Evolutionary conservation across 1,284 basidiomycete species (phyloP).

Genomic region (Cutaneotrichosporon mucoides): DNA sequence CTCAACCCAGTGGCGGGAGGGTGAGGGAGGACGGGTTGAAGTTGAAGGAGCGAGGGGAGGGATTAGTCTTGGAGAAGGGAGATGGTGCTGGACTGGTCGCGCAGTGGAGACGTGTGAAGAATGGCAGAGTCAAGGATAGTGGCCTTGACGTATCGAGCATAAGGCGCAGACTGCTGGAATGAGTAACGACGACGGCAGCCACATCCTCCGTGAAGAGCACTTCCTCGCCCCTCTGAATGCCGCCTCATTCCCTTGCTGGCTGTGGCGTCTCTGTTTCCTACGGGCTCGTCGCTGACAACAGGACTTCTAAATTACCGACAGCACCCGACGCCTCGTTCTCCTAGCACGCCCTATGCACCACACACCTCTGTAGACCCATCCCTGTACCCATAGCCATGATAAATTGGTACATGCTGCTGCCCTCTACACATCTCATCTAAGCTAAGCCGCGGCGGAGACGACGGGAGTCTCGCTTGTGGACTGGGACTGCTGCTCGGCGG

Average conservation of each 20-base stretch:
- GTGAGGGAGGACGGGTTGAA: neutral
- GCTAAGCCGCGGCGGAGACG: constrained; percentile 5
- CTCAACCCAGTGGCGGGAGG: neutral
- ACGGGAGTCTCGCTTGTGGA: constrained; percentile 1
- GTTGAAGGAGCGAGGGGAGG: no score
- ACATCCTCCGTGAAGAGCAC: no score
- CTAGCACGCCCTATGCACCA: neutral
- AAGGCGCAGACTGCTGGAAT: no score
- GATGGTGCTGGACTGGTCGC: no score
- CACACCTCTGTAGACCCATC: neutral
- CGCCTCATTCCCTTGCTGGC: no score
- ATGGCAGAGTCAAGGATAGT: no score
- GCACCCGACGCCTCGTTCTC: neutral
- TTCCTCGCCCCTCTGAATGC: no score
- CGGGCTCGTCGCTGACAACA: neutral
- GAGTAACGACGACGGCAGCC: no score
- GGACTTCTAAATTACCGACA: constrained; percentile 1
- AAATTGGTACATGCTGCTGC: constrained; percentile 22
- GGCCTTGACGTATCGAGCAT: no score
- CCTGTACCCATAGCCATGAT: constrained; percentile 6
- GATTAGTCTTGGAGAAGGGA: no score
- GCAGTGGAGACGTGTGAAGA: no score
- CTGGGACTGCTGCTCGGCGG: neutral
- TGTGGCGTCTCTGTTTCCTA: no score
- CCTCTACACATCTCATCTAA: constrained; percentile 8